phyloP scores from a whole-genome alignment of 2,329 filamentous ascomycete genomes.

The Pseudogymnoascus sp. region DNA sequence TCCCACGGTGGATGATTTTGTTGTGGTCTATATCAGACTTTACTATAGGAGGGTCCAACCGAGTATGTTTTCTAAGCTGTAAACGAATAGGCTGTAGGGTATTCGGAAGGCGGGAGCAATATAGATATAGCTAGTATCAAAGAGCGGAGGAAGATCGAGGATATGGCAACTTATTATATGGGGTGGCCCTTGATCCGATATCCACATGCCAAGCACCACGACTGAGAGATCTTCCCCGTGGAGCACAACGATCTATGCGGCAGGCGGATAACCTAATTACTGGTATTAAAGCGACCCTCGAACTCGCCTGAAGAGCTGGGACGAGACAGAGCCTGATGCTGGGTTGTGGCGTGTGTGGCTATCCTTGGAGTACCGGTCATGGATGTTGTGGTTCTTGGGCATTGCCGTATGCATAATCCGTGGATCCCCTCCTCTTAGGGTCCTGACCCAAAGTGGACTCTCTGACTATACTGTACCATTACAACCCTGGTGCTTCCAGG shows the following conservation, averaged over 20 bases:
- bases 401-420: constrained; percentile 8
- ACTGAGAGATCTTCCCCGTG: neutral
- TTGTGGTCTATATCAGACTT: constrained; percentile 25
- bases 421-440: neutral
- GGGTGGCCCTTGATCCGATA: neutral
- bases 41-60: constrained; percentile 24
- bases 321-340: neutral
- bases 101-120: neutral
- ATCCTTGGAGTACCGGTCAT: constrained; percentile 2
- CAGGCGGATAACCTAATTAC: constrained; percentile 8
- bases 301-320: neutral
- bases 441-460: constrained; percentile 7
- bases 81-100: constrained; percentile 3
- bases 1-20: constrained; percentile 25
- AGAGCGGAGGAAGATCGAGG: constrained; percentile 7
- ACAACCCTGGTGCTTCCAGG: neutral
- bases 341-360: constrained; percentile 2
- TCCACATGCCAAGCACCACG: constrained; percentile 1
- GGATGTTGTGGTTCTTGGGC: constrained; percentile 3
- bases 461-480: constrained; percentile 1
- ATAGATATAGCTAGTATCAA: constrained; percentile 7
- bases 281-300: constrained; percentile 6
- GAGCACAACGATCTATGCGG: constrained; percentile 7
- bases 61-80: neutral
- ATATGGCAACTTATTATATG: constrained; percentile 12